phyloP scores from a whole-genome alignment of 306 rosid species.

The Inga oerstediana region DNA sequence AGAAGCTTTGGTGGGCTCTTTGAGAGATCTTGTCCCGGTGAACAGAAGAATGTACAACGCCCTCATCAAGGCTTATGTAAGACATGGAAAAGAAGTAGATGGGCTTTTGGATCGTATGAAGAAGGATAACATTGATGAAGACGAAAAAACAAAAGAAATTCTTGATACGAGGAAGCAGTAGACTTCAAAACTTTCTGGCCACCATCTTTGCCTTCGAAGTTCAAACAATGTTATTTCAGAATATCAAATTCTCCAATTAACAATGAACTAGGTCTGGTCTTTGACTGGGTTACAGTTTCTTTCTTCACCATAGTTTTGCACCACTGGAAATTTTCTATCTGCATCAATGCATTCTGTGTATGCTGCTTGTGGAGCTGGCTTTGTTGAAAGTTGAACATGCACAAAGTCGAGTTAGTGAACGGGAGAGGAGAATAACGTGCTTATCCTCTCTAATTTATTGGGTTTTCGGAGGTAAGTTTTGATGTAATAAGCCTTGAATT shows the following conservation, averaged over 20 bases:
- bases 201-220: not conserved
- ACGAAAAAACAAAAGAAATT: slow-evolving; percentile 46
- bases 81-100: slow-evolving; percentile 58
- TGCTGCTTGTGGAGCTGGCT: not conserved
- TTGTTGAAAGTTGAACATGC: not conserved
- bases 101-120: slow-evolving; percentile 57
- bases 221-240: not conserved
- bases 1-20: slow-evolving; percentile 54
- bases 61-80: slow-evolving; percentile 54
- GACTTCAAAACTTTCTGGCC: slow-evolving; percentile 16
- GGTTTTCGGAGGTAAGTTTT: not conserved
- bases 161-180: slow-evolving; percentile 35
- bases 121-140: slow-evolving; percentile 49
- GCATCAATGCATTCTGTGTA: not conserved
- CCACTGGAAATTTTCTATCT: not conserved
- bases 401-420: not conserved
- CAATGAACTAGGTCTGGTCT: not conserved
- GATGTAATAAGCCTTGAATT: not conserved
- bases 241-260: not conserved
- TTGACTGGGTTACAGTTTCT: not conserved
- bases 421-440: not conserved
- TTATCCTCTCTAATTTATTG: not conserved
- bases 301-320: not conserved
- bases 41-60: slow-evolving; percentile 57
- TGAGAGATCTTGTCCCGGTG: slow-evolving; percentile 45